phyloP scores from a whole-genome alignment of 2,329 filamentous ascomycete genomes.

The Fusarium beomiforme region DNA sequence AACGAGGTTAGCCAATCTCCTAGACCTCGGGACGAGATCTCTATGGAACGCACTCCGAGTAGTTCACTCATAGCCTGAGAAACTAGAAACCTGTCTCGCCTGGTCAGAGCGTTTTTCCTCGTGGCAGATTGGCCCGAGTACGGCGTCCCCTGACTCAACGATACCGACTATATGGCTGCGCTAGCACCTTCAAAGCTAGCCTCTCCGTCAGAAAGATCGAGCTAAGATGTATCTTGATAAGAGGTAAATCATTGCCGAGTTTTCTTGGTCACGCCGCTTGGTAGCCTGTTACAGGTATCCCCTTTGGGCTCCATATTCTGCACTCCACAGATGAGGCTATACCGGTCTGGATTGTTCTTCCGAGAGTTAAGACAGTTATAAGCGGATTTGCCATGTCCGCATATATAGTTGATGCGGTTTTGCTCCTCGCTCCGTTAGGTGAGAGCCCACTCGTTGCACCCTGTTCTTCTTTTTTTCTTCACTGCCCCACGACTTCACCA shows the following conservation, averaged over 20 bases:
- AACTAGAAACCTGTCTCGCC: background rate
- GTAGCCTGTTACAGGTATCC: background rate
- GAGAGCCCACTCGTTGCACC: background rate
- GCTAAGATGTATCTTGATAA: background rate
- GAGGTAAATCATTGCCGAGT: background rate
- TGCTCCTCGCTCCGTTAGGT: background rate
- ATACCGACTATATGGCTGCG: background rate
- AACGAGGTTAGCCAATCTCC: background rate
- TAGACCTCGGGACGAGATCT: background rate
- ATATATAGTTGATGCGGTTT: slow-evolving; percentile 2
- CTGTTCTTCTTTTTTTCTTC: background rate
- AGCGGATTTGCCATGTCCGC: background rate
- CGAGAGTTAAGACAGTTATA: background rate
- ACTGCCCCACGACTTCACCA: background rate
- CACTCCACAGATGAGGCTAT: background rate
- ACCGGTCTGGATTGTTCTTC: slow-evolving; percentile 7
- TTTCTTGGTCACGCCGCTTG: background rate
- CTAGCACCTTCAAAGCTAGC: background rate
- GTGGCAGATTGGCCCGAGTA: background rate
- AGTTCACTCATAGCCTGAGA: background rate
- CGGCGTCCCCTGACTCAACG: background rate
- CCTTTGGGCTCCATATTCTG: background rate
- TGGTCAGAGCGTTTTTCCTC: background rate
- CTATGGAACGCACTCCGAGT: background rate
- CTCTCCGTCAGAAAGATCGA: background rate